Base-by-base conservation (phyloP, 192 early-diverging fungal species). In the Backusella tarrabulga region DNA sequence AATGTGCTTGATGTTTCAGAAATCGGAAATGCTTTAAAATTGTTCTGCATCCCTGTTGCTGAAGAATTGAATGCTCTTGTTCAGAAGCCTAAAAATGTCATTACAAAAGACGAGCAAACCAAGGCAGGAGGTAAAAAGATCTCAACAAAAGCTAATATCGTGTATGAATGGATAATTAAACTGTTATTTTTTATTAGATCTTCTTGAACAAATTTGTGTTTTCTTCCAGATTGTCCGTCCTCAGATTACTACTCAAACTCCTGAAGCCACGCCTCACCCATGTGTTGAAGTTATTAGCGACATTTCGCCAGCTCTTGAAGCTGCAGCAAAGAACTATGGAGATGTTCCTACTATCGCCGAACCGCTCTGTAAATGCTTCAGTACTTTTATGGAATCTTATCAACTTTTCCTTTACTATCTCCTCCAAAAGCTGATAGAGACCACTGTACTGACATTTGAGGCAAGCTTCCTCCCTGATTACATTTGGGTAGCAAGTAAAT, bases 401-500 rank as follows among this genome's bases (percentile, higher is more conserved):
- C 72, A 81, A 44, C 54, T 75, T 9, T 88, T 95, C 74, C 56
- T 17, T 44, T 44, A 44, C 5, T 79, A 0, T 87, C 90, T 94
- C 6, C 70, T 93, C 14, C 85, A 84, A 0, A 78, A 81, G 38
- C 83, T 94, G 17, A 82, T 92, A 82, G 86, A 92, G 23, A 82
- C 86, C 11, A 72, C 94, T 3, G 90, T 93, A 19, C 79, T 70
- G 67, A 85, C 86, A n/a, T 98, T 94, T 84, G 86, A 89, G 70
- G 84, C 86, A 70, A 92, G 91, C 4, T 87, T 88, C 0, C 40
- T 89, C 29, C 81, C 92, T 40, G 89, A 87, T 41, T 95, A 96
- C 75, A 81, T 99, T 67, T 99, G 97, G 97, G 88, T 93, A 2
- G 86, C 91, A 32, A 81, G 82, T 5, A 87, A 91, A 66, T 87